Conservation (phyloP, 768 basidiomycete genomes). For the Favolaschia claudopus region DNA sequence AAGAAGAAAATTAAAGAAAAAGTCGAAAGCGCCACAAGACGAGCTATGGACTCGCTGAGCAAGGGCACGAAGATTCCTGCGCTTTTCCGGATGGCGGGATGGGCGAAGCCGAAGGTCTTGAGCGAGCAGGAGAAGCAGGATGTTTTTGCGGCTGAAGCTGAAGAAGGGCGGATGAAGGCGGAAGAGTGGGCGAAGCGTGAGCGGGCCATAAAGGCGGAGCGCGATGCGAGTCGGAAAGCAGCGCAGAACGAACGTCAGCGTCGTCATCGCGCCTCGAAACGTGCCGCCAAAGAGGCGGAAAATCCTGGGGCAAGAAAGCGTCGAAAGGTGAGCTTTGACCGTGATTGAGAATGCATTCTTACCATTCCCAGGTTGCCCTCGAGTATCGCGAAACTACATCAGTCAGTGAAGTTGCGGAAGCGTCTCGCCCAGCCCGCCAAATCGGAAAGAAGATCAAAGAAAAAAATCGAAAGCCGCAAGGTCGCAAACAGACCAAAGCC, state of each 20-base stretch:
- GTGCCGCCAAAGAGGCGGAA: neutral
- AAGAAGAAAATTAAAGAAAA: constrained; percentile 13
- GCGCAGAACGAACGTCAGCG: constrained; percentile 16
- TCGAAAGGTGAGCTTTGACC: constrained; percentile 4
- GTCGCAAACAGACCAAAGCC: constrained; percentile 7
- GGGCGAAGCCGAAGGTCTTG: constrained; percentile 10
- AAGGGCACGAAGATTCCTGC: neutral
- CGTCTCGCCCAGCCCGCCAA: constrained; percentile 8
- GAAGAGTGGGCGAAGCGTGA: neutral
- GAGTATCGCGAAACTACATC: neutral
- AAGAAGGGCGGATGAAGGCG: neutral
- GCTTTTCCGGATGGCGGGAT: constrained; percentile 8
- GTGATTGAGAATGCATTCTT: neutral
- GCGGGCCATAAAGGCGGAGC: neutral
- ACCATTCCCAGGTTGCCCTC: constrained; percentile 6
- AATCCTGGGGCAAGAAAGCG: constrained; percentile 1
- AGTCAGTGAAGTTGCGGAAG: constrained; percentile 1
- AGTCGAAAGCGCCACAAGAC: constrained; percentile 6
- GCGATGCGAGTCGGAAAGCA: neutral
- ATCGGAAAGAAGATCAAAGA: constrained; percentile 1
- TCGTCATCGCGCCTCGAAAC: neutral
- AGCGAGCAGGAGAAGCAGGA: constrained; percentile 10
- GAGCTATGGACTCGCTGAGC: neutral
- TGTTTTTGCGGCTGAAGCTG: neutral
- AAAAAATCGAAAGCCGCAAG: neutral